Percentiles rank a stretch among this genome's conserved stretches.
phyloP scores from a whole-genome alignment of 208 protist species.

The Leishmania mexicana region DNA sequence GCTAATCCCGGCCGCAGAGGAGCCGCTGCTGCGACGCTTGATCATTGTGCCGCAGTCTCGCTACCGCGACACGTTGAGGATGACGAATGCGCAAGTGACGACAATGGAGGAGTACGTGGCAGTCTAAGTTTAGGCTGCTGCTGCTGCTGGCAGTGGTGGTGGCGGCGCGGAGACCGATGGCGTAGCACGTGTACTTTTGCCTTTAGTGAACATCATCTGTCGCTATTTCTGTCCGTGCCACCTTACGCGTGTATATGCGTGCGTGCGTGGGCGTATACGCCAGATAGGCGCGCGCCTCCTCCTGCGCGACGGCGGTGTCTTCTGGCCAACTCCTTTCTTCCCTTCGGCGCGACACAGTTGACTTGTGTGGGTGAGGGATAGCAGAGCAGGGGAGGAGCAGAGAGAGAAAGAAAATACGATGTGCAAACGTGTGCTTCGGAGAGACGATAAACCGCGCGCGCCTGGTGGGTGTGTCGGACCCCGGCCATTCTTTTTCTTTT shows the following conservation, averaged over 20 bases:
- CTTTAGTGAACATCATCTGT: not conserved
- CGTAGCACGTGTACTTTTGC: not conserved
- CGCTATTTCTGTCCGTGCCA: not conserved
- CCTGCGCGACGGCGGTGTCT: not conserved
- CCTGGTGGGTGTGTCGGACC: not conserved
- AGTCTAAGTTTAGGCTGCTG: constrained; percentile 26
- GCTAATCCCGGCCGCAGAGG: constrained; percentile 59
- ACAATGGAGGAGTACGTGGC: constrained; percentile 64
- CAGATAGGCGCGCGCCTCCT: not conserved
- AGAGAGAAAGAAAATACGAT: not conserved
- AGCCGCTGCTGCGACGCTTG: constrained; percentile 61
- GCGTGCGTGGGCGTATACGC: not conserved
- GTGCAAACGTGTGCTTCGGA: not conserved
- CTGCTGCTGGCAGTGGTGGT: not conserved
- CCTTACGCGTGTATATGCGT: not conserved
- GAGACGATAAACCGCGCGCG: not conserved
- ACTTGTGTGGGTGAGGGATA: not conserved
- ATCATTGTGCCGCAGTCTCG: constrained; percentile 60
- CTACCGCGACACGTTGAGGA: constrained; percentile 40
- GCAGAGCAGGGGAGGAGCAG: not conserved
- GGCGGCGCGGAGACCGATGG: not conserved
- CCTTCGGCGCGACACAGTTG: not conserved
- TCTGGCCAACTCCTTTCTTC: not conserved
- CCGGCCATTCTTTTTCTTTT: not conserved
- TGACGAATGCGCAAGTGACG: constrained; percentile 47